Conservation (phyloP, 2,329 filamentous ascomycete genomes). For the Pseudogymnoascus sp. region DNA sequence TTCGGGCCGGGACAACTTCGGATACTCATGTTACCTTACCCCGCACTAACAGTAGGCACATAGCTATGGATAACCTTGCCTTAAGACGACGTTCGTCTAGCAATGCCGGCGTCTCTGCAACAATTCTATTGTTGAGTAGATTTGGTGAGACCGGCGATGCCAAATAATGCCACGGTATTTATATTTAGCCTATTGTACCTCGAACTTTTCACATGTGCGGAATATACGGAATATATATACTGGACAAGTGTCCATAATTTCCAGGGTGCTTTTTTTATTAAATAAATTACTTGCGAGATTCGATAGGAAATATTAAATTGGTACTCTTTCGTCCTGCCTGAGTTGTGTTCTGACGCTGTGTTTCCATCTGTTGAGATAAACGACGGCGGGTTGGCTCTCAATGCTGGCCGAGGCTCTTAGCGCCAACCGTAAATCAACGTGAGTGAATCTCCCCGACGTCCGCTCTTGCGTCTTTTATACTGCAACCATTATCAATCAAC, state of each 20-base stretch:
- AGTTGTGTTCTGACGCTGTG: not conserved
- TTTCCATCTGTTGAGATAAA: not conserved
- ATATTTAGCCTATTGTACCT: not conserved
- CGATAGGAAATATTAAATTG: not conserved
- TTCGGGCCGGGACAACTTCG: not conserved
- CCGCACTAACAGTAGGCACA: not conserved
- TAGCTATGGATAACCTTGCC: not conserved
- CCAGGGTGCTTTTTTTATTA: not conserved
- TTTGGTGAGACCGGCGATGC: not conserved
- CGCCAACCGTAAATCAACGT: not conserved
- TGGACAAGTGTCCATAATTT: not conserved
- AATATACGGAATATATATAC: too few relatives aligned
- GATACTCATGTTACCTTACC: not conserved
- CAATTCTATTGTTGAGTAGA: not conserved
- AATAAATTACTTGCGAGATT: not conserved
- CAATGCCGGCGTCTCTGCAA: not conserved
- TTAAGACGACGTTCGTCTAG: not conserved
- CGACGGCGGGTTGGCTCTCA: not conserved
- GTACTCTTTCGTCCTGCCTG: not conserved
- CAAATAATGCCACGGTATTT: not conserved
- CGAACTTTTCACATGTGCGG: not conserved
- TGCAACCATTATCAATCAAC: not conserved
- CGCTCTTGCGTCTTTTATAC: not conserved
- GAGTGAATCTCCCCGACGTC: not conserved
- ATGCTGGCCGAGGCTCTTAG: not conserved